Base-by-base conservation (phyloP, 495 filamentous ascomycete genomes). In the Tuber magnatum region DNA sequence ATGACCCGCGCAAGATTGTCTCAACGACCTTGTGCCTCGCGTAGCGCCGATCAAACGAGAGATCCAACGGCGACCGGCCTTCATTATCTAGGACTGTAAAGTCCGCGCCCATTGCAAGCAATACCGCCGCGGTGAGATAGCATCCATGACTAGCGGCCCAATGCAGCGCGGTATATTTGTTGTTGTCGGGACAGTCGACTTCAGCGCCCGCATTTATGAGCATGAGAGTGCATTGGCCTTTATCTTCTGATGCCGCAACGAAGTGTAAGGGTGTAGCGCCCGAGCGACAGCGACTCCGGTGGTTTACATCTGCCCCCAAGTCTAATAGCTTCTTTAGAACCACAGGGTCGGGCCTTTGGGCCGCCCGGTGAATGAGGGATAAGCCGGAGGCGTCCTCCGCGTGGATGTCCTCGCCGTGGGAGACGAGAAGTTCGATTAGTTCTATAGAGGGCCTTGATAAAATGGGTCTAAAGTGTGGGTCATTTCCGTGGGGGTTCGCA, bases 281-380 rank as follows among this genome's bases (percentile, higher is more conserved):
- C n/a, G 9, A 16, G 51, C 0, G 51, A 61, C n/a, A 16, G 51
- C 0, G 51, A 61, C 32, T 61, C 51, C 51, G 51, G 51, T 28
- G n/a, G 51, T 32, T 61, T 3, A 16, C 51, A 32, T 61, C 51
- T 61, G 51, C 51, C 32, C n/a, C 51, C 12, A 61, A 10, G 28
- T 61, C 51, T 61, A 61, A 32, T 32, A 61, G 12, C n/a, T 16
- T 32, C 51, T 61, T 61, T 16, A 61, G 12, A 14, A 14, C 12
- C n/a, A 4, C 51, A 4, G 51, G 51, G n/a, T 61, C 32, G n/a
- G 51, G 51, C n/a, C 10, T 12, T 32, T 32, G n/a, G 10, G 51
- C 51, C n/a, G 51, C 51, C 9, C n/a, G 51, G n/a, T 61, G 51
- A n/a, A 61, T 32, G 51, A 61, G 51, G 51, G 51, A 61, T 61